These are phyloP conservation scores for Aspergillus hancockii DNA, from an alignment of 495 filamentous ascomycete species.

Conservation along the genomic window DNA sequence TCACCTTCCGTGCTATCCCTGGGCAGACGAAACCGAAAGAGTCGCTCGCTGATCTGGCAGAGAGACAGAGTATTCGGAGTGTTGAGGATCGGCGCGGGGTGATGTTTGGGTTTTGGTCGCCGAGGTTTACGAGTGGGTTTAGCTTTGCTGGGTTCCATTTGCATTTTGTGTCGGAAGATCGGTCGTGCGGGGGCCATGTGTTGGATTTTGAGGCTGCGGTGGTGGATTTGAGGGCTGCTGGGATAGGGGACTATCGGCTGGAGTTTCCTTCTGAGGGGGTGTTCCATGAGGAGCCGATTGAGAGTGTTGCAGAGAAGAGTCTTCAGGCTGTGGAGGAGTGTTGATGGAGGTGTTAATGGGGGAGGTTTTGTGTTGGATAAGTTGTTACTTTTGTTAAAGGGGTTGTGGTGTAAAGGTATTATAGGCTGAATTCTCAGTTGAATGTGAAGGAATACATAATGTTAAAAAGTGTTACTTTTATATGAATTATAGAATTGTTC, in stretches of 20 bases:
- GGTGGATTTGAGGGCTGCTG: slow-evolving; percentile 33
- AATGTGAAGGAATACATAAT: background rate
- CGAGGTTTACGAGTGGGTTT: slow-evolving; percentile 47
- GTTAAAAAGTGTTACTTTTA: too few relatives aligned
- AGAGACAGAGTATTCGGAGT: slow-evolving; percentile 38
- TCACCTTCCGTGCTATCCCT: slow-evolving; percentile 11
- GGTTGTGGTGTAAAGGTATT: too few relatives aligned
- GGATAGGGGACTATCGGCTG: slow-evolving; percentile 6
- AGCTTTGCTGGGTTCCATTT: slow-evolving; percentile 52
- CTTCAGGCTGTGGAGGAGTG: background rate
- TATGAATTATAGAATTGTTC: too few relatives aligned
- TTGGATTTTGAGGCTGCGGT: slow-evolving; percentile 43
- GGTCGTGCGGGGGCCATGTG: slow-evolving; percentile 48
- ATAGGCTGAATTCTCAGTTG: too few relatives aligned
- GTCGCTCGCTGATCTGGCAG: slow-evolving; percentile 39
- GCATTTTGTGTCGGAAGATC: slow-evolving; percentile 50
- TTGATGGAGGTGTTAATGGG: too few relatives aligned
- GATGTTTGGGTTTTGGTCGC: slow-evolving; percentile 50
- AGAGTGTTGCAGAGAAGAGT: background rate
- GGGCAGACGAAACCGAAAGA: slow-evolving; percentile 28
- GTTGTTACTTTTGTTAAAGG: too few relatives aligned
- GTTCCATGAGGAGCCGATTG: slow-evolving; percentile 1
- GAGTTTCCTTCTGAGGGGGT: background rate
- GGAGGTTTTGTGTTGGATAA: too few relatives aligned
- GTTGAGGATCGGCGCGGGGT: slow-evolving; percentile 38